Evolutionary conservation across 495 filamentous ascomycete species (phyloP).

Genomic region (Penicillium herquei): DNA sequence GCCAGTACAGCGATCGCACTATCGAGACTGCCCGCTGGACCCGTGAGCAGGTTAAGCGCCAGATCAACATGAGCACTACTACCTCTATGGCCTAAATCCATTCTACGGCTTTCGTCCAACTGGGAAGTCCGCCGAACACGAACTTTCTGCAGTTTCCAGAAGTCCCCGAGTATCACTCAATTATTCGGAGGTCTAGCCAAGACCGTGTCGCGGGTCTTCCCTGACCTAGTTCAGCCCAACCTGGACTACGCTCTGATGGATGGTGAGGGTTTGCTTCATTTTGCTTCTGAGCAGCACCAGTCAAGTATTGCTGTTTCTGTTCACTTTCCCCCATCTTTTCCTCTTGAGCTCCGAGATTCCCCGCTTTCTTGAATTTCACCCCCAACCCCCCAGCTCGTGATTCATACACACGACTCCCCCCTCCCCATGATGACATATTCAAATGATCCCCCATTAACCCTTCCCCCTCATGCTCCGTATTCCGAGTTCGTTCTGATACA

Average conservation of each 20-base stretch:
- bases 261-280: background rate
- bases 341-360: conserved; percentile 4
- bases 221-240: conserved; percentile 1
- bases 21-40: conserved; percentile 96
- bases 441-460: conserved; percentile 21
- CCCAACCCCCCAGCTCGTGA: conserved; percentile 5
- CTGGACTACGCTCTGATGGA: conserved; percentile 3
- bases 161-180: no score
- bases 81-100: conserved; percentile 42
- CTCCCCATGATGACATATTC: conserved; percentile 23
- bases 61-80: conserved; percentile 55
- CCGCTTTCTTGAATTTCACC: conserved; percentile 8
- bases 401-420: background rate
- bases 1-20: conserved; percentile 77
- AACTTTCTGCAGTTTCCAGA: background rate
- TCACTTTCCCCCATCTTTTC: conserved; percentile 2
- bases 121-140: conserved; percentile 1
- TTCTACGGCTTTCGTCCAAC: conserved; percentile 8
- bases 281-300: background rate
- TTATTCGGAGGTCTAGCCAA: no score
- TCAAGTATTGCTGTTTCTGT: background rate
- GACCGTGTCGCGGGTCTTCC: background rate
- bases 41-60: conserved; percentile 93
- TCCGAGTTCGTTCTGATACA: conserved; percentile 22
- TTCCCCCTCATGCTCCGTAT: conserved; percentile 36